Base-by-base conservation (phyloP, 495 filamentous ascomycete genomes). In the Astrocystis sublimbata region DNA sequence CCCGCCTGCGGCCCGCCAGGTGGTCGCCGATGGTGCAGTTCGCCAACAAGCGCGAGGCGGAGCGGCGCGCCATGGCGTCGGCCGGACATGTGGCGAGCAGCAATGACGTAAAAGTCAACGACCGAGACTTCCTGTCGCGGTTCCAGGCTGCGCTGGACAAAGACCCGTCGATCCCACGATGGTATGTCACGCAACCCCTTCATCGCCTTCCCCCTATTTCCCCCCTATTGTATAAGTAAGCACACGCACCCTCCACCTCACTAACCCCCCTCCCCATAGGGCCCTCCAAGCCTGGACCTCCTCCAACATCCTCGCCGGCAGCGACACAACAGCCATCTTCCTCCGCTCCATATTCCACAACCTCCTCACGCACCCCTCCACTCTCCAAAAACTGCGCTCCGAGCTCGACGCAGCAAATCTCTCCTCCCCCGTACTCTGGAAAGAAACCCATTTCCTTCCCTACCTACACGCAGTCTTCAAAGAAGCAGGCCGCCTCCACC, bases 381-480 rank as follows among this genome's bases (percentile, higher is more conserved):
- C 68, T 7, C 60, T 69, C 8, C 30, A 47, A 15, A 71, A 65
- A 43, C 67, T 80, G 0, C 53, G 68, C 21, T 21, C 58, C 33
- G 68, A 70, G 12, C 49, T 66, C 8, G 66, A 68, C n/a, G 30
- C 63, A 15, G 58, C 65, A 9, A 56, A 56, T 17, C 40, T 66
- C 45, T 62, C 57, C n/a, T 42, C 63, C 24, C 61, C 65, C 0
- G 70, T 51, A 9, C 52, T 67, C 3, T 64, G 69, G 58, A 61
- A 63, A 21, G 47, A 45, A 10, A 45, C 17, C 19, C 4, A 4
- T 6, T 3, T 19, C 6, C 17, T 45, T 5, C 80, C 42, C 7
- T 89, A 89, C 64, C 78, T 88, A 21, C 78, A 85, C 36, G 84
- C 86, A 6, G 77, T 81, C 15, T 76, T 89, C 65, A 82, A 85